A percentile compares a stretch with the other conserved stretches of the same genome.
These are phyloP conservation scores for Parachaetomium inaequale DNA, from an alignment of 495 filamentous ascomycete species.

Conservation along the genomic window DNA sequence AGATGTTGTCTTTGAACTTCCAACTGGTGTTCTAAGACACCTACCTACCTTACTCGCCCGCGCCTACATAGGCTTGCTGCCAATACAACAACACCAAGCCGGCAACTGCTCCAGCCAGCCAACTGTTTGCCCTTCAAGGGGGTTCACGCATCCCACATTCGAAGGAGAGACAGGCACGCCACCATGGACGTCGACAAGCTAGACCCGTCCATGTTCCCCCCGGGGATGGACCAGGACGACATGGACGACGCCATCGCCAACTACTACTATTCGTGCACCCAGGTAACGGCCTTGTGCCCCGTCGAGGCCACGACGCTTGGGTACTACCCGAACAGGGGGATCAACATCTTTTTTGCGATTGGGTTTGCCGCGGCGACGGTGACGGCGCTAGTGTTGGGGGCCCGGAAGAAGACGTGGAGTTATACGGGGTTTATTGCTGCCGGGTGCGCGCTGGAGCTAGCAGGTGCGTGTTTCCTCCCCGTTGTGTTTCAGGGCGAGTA, in stretches of 20 bases:
- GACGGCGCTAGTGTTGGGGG: constrained; percentile 47
- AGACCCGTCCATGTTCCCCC: constrained; percentile 16
- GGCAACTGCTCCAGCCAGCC: no score
- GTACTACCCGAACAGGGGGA: constrained; percentile 61
- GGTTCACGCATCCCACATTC: no score
- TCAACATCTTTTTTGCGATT: constrained; percentile 58
- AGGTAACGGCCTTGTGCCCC: constrained; percentile 51
- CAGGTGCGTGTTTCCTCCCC: constrained; percentile 27
- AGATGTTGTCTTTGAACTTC: background rate
- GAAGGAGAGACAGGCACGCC: background rate
- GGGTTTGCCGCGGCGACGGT: constrained; percentile 51
- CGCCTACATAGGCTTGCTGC: background rate
- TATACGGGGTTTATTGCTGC: constrained; percentile 51
- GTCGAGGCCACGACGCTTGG: constrained; percentile 62
- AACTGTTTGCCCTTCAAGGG: no score
- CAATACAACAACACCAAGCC: background rate
- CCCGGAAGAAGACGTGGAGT: constrained; percentile 60
- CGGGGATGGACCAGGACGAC: background rate
- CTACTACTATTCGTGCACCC: constrained; percentile 43
- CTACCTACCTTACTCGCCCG: no score
- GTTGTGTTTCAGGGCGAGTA: background rate
- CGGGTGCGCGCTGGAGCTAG: constrained; percentile 44
- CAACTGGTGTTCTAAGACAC: background rate
- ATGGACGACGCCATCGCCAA: constrained; percentile 16
- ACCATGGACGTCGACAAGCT: constrained; percentile 10